These are phyloP conservation scores for Sclerotinia glacialis DNA, from an alignment of 2,329 filamentous ascomycete genomes.

Conservation along the genomic window DNA sequence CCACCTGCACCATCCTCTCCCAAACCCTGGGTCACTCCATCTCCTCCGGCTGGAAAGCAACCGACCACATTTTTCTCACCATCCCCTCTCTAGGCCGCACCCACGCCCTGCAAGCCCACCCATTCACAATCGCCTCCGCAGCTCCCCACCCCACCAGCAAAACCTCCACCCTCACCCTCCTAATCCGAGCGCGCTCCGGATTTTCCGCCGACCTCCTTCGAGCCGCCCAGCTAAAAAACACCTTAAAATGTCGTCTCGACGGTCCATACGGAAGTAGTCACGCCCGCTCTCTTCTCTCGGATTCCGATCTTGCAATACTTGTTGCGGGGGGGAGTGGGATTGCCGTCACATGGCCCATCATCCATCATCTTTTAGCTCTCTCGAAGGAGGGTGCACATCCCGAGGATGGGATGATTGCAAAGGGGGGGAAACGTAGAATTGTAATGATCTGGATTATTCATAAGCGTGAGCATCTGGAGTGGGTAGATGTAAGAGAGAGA, in stretches of 20 bases:
- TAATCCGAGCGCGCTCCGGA: constrained; percentile 58
- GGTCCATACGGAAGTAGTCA: constrained; percentile 62
- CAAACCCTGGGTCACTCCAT: constrained; percentile 40
- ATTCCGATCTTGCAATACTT: constrained; percentile 50
- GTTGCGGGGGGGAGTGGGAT: constrained; percentile 64
- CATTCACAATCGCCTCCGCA: constrained; percentile 64
- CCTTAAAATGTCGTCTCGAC: constrained; percentile 53
- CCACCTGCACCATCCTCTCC: constrained; percentile 17
- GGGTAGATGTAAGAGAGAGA: constrained; percentile 52
- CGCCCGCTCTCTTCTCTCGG: constrained; percentile 52
- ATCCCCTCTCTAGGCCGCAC: constrained; percentile 53
- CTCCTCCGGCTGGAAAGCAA: constrained; percentile 55
- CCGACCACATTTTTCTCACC: constrained; percentile 62
- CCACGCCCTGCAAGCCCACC: constrained; percentile 59
- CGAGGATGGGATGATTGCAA: constrained; percentile 24
- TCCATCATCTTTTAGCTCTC: constrained; percentile 47
- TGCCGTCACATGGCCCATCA: constrained; percentile 60
- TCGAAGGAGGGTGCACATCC: constrained; percentile 26
- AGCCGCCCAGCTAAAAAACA: constrained; percentile 47
- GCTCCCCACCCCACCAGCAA: constrained; percentile 44
- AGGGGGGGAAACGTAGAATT: constrained; percentile 41
- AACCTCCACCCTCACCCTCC: constrained; percentile 54
- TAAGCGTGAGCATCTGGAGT: constrained; percentile 50
- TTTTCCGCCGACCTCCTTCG: constrained; percentile 57
- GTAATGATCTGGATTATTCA: constrained; percentile 60